These are phyloP conservation scores for Fusarium poae DNA, from an alignment of 2,329 filamentous ascomycete genomes.

Conservation along the genomic window DNA sequence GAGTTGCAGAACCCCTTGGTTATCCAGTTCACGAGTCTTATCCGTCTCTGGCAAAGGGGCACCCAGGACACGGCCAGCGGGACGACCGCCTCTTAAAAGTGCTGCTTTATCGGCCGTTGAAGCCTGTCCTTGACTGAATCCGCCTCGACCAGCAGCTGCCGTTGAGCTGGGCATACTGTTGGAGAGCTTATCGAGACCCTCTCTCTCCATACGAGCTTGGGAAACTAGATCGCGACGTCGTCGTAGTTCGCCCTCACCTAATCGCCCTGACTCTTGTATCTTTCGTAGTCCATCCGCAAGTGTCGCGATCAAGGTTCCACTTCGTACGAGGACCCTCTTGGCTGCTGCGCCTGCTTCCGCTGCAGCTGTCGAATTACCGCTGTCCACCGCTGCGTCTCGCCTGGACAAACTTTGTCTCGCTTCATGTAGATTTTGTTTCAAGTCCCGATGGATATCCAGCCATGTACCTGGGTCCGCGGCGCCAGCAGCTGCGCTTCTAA, in stretches of 20 bases:
- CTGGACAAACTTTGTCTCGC: conserved; percentile 77
- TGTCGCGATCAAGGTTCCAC: conserved; percentile 71
- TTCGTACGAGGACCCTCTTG: conserved; percentile 78
- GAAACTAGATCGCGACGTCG: conserved; percentile 78
- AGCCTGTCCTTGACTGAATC: conserved; percentile 64
- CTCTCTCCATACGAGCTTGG: conserved; percentile 78
- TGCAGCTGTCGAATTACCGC: conserved; percentile 58
- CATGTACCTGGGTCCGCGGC: conserved; percentile 75
- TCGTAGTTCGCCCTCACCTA: conserved; percentile 82
- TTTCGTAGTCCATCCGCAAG: conserved; percentile 74
- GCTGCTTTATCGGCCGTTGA: conserved; percentile 63
- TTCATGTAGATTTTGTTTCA: conserved; percentile 74
- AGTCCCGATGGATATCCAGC: conserved; percentile 80
- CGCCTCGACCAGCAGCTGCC: conserved; percentile 50
- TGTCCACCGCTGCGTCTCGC: conserved; percentile 67
- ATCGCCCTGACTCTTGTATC: conserved; percentile 65
- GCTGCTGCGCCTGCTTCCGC: conserved; percentile 78
- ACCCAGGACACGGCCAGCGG: conserved; percentile 76
- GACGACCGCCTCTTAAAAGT: conserved; percentile 57
- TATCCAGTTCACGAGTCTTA: conserved; percentile 81
- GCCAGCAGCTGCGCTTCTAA: conserved; percentile 55
- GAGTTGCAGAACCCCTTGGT: conserved; percentile 78
- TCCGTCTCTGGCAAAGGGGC: conserved; percentile 80
- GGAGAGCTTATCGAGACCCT: conserved; percentile 80
- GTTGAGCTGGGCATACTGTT: conserved; percentile 62